These are phyloP conservation scores for Vaccinium myrtillus DNA, from an alignment of 148 eudicot species.

Conservation along the genomic window DNA sequence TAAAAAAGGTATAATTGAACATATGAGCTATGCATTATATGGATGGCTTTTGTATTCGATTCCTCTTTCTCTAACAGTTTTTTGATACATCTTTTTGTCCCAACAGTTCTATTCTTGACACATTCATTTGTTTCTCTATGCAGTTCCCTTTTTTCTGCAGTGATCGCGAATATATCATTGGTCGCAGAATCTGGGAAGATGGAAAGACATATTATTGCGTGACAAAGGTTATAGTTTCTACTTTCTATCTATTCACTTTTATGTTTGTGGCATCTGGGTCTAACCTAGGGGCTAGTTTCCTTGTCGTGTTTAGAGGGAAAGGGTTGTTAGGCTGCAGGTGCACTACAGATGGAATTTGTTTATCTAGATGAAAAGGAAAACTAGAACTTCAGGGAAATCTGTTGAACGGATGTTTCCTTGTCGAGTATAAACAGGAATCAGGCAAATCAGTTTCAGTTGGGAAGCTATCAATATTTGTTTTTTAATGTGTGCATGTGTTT, in stretches of 20 bases:
- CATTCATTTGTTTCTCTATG: slow-evolving; percentile 21
- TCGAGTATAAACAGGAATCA: background rate
- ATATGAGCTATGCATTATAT: background rate
- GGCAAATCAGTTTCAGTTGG: background rate
- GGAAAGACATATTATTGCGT: slow-evolving; percentile 77
- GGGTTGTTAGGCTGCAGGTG: background rate
- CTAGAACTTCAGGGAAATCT: background rate
- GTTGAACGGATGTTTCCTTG: background rate
- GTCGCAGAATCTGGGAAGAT: slow-evolving; percentile 94
- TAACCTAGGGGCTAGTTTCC: background rate
- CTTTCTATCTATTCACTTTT: background rate
- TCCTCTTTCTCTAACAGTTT: background rate
- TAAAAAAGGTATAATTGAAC: slow-evolving; percentile 63
- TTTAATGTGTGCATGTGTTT: background rate
- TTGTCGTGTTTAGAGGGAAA: background rate
- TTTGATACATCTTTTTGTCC: slow-evolving; percentile 15
- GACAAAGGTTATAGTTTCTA: slow-evolving; percentile 63
- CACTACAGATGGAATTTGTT: background rate
- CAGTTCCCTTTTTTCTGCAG: slow-evolving; percentile 99
- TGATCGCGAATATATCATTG: slow-evolving; percentile 93
- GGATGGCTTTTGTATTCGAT: background rate
- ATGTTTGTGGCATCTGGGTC: background rate
- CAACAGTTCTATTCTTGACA: slow-evolving; percentile 6
- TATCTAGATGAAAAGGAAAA: background rate
- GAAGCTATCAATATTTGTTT: background rate